Conservation (phyloP, 768 basidiomycete genomes). For the Sporobolomyces pararoseus region DNA sequence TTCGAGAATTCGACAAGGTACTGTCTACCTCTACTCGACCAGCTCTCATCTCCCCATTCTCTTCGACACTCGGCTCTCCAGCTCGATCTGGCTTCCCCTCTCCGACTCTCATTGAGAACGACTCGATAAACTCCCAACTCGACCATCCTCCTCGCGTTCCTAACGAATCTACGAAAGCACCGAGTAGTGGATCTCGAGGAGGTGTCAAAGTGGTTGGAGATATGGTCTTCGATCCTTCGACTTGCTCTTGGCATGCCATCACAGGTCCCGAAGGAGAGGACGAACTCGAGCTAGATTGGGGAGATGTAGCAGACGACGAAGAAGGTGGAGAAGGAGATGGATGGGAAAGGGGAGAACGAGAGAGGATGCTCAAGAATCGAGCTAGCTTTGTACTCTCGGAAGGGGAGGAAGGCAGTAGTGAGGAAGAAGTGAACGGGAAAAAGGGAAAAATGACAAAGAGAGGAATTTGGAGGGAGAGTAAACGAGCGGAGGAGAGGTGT, state of each 20-base stretch:
- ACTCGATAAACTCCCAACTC: not conserved
- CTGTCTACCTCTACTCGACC: slow-evolving; percentile 81
- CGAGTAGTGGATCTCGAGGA: slow-evolving; percentile 11
- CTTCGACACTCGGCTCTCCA: slow-evolving; percentile 65
- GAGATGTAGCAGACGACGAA: slow-evolving; percentile 33
- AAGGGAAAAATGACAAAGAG: slow-evolving; percentile 22
- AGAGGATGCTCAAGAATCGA: slow-evolving; percentile 34
- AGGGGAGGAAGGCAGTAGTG: slow-evolving; percentile 12
- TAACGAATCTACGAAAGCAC: not conserved
- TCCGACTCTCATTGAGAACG: slow-evolving; percentile 57
- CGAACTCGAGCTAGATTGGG: slow-evolving; percentile 50
- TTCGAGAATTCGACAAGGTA: slow-evolving; percentile 81
- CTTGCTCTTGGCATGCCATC: slow-evolving; percentile 94
- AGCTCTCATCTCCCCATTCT: slow-evolving; percentile 89
- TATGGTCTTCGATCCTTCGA: slow-evolving; percentile 92
- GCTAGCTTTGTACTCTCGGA: slow-evolving; percentile 40
- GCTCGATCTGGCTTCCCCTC: slow-evolving; percentile 51
- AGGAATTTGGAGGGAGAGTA: slow-evolving; percentile 27
- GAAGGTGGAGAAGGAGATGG: slow-evolving; percentile 14
- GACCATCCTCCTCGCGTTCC: not conserved
- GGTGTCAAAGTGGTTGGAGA: slow-evolving; percentile 89
- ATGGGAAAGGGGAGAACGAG: slow-evolving; percentile 35
- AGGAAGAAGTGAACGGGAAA: slow-evolving; percentile 1
- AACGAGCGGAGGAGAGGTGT: slow-evolving; percentile 13
- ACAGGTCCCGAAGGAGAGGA: slow-evolving; percentile 77